Percentiles rank a stretch among this genome's conserved stretches.
These are phyloP conservation scores for Vanderwaltozyma yarrowii DNA, from an alignment of 805 yeast species.

Conservation along the genomic window DNA sequence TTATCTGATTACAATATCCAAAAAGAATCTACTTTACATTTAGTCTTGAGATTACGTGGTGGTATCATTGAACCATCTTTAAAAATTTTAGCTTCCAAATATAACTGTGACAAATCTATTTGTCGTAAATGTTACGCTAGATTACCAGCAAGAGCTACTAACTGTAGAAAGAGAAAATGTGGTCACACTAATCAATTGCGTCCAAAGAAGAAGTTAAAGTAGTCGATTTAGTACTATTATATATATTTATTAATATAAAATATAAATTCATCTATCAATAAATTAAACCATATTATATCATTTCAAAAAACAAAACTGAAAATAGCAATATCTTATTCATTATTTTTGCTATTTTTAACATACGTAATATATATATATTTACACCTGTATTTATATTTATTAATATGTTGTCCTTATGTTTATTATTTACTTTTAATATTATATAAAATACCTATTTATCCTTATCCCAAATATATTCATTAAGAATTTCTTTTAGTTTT, in stretches of 20 bases:
- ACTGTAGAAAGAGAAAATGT: conserved; percentile 99
- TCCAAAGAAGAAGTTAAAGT: conserved; percentile 99
- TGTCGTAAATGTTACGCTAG: conserved; percentile 99
- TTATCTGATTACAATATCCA: conserved; percentile 99
- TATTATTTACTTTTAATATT: too few species aligned
- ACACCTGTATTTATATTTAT: too few species aligned
- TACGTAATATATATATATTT: too few species aligned
- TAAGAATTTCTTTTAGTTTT: conserved; percentile 47
- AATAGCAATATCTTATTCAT: too few species aligned
- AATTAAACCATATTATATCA: too few species aligned
- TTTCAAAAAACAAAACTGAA: too few species aligned
- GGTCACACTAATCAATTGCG: conserved; percentile 99
- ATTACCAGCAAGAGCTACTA: conserved; percentile 99
- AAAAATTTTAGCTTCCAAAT: conserved; percentile 97
- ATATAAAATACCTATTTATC: too few species aligned
- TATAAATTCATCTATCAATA: too few species aligned
- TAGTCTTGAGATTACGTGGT: conserved; percentile 96
- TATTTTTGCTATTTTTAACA: too few species aligned
- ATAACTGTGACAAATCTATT: conserved; percentile 98
- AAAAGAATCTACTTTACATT: conserved; percentile 96
- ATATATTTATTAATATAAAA: too few species aligned
- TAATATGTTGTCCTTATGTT: too few species aligned
- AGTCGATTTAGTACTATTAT: conserved; percentile 28
- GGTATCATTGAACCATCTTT: conserved; percentile 99
- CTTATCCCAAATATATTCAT: conserved; percentile 14